Conservation (phyloP, 305 asterid genomes). For the Solanum chacoense region DNA sequence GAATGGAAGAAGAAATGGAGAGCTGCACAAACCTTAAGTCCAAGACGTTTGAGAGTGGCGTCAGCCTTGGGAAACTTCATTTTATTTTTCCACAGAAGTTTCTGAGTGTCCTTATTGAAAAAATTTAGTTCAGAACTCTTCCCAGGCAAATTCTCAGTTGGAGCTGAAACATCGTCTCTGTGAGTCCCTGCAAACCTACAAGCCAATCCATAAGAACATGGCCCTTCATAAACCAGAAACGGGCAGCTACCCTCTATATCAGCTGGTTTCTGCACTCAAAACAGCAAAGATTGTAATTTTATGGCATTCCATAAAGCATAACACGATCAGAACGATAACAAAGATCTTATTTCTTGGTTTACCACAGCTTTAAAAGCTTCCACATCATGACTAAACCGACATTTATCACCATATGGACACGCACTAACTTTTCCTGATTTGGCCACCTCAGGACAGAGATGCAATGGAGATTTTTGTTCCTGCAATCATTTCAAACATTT, state of each 20-base stretch:
- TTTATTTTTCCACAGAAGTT: constrained; percentile 87
- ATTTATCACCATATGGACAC: constrained; percentile 49
- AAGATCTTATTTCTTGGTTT: background rate
- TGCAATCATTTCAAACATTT: constrained; percentile 5
- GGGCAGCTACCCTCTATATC: constrained; percentile 88
- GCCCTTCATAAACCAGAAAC: constrained; percentile 41
- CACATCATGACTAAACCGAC: constrained; percentile 89
- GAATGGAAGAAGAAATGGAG: background rate
- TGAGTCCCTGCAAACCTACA: constrained; percentile 80
- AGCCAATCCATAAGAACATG: constrained; percentile 72
- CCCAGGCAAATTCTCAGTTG: constrained; percentile 7
- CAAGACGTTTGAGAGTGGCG: constrained; percentile 62
- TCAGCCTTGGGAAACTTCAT: constrained; percentile 77
- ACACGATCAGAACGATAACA: background rate
- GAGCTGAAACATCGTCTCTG: constrained; percentile 17
- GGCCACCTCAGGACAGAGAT: constrained; percentile 73
- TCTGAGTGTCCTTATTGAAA: constrained; percentile 76
- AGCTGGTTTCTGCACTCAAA: constrained; percentile 59
- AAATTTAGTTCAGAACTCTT: constrained; percentile 43
- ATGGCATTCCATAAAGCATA: background rate
- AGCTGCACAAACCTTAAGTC: constrained; percentile 41
- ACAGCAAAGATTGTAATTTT: background rate
- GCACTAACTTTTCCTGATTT: constrained; percentile 54
- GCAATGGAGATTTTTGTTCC: constrained; percentile 65
- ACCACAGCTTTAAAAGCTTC: constrained; percentile 74